phyloP scores from a whole-genome alignment of 106 monocot species.

The Dendrobium huoshanense region DNA sequence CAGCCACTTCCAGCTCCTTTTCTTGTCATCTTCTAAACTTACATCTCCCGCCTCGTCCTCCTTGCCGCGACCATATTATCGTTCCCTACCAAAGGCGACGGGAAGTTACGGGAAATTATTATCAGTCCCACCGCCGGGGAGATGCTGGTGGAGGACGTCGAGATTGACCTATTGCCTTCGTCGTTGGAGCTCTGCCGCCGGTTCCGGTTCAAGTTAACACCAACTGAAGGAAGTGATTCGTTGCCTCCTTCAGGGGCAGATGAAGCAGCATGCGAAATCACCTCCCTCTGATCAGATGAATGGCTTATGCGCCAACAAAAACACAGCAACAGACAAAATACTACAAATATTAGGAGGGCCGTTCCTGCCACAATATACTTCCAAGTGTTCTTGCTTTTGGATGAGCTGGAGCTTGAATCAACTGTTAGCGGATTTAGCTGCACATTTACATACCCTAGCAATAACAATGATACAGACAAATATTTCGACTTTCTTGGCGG shows the following conservation, averaged over 20 bases:
- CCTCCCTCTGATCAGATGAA: conserved; percentile 12
- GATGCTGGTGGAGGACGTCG: conserved; percentile 82
- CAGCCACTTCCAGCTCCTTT: conserved; percentile 60
- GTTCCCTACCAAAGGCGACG: conserved; percentile 4
- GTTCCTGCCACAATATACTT: conserved; percentile 46
- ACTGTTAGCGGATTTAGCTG: no score
- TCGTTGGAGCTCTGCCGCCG: conserved; percentile 38
- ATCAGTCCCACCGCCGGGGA: conserved; percentile 52
- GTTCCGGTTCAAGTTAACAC: conserved; percentile 58
- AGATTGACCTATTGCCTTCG: conserved; percentile 18
- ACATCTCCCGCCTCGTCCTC: conserved; percentile 40
- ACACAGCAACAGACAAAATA: conserved; percentile 25
- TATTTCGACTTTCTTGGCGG: no score
- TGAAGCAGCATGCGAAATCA: neutral
- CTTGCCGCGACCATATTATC: conserved; percentile 15
- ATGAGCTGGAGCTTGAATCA: conserved; percentile 4
- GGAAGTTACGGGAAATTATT: conserved; percentile 16
- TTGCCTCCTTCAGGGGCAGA: neutral
- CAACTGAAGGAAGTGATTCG: conserved; percentile 10
- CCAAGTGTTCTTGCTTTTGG: conserved; percentile 18
- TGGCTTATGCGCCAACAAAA: conserved; percentile 17
- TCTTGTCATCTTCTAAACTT: conserved; percentile 7
- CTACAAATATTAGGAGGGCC: neutral
- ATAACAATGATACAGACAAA: no score
- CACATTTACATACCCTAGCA: no score